Evolutionary conservation across 768 basidiomycete species (phyloP), one percentile per base, ranked within the genome.

Genomic region (Tricholoma furcatifolium): DNA sequence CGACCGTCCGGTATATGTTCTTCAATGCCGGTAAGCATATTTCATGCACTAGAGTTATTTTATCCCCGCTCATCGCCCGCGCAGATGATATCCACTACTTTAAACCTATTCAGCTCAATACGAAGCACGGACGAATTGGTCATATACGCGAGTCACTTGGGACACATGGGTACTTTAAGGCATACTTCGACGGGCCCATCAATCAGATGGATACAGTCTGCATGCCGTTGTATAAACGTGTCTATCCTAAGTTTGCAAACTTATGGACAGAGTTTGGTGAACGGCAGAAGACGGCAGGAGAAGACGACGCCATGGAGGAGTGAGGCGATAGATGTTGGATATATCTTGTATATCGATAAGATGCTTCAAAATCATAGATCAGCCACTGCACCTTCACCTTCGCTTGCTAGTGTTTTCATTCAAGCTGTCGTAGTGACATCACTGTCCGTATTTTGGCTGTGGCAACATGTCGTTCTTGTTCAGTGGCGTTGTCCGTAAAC

Each of bases 1-100:
- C 95, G 2, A 98, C 96, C 6, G 86, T 99, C 61, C 87, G 96
- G 50, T 98, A 98, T 75, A 91, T 99, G 92, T 98, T 98, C 75
- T 98, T 99, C 80, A 88, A 95, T 68, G 62, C 85, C 36, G 88
- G 88, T 89, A 59, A 27, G 77, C 55, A 15, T 38, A 31, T 34
- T 12, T 18, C 4, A 51, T 51, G 43, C 23, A 50, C 53, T n/a
- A 27, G 27, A 27, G 42, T 46, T 31, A 30, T 24, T 57, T 52
- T 30, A 57, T 60, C 53, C 24, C 24, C 18, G 36, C 23, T 54
- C 34, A 46, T 50, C 8, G 41, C 43, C 50, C 47, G 21, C 61
- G 12, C 64, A 83, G 92, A 93, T 42, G 96, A 98, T 66, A 81
- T 98, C 44, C 76, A 82, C 38, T 98, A 95, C 70, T 98, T 90